Percentiles rank a stretch among this genome's conserved stretches.
These are phyloP conservation scores for Diutina siamensis DNA, from an alignment of 1,139 yeast species.

Conservation along the genomic window DNA sequence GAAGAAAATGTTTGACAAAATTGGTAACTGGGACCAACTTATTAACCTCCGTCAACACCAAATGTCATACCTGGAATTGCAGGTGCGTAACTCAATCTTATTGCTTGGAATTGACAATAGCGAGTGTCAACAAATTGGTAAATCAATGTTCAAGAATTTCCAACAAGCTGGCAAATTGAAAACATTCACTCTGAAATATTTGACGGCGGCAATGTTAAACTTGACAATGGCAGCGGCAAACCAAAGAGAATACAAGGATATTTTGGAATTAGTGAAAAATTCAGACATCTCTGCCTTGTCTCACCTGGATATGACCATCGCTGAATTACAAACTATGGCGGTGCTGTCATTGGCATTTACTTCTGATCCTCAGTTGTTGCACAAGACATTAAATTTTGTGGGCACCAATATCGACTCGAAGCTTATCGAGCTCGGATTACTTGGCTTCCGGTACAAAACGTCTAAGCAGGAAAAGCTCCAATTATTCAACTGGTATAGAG, in stretches of 20 bases:
- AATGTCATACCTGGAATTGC: constrained; percentile 21
- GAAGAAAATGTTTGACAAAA: constrained; percentile 14
- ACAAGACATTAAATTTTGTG: constrained; percentile 44
- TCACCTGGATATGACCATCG: constrained; percentile 19
- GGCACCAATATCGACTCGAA: constrained; percentile 41
- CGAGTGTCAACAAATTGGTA: constrained; percentile 22
- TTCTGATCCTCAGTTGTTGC: constrained; percentile 30
- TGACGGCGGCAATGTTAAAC: constrained; percentile 24
- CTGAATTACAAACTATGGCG: constrained; percentile 42
- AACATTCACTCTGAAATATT: constrained; percentile 35
- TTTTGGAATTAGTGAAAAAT: constrained; percentile 39
- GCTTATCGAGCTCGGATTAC: constrained; percentile 40
- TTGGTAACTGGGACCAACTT: constrained; percentile 17
- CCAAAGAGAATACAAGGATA: constrained; percentile 45
- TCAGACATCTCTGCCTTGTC: constrained; percentile 26
- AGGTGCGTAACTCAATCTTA: constrained; percentile 29
- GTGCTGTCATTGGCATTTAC: constrained; percentile 42
- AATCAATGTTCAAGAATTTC: constrained; percentile 29
- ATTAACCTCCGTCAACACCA: constrained; percentile 1
- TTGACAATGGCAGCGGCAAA: constrained; percentile 23
- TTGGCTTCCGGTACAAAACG: constrained; percentile 33
- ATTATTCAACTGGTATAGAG: constrained; percentile 45
- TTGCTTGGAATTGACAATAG: constrained; percentile 21
- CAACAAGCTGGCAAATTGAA: constrained; percentile 38
- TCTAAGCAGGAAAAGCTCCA: constrained; percentile 11